Percentiles rank a stretch among this genome's conserved stretches.
phyloP scores from a whole-genome alignment of 1,284 basidiomycete species.

The Tilletia setariae region DNA sequence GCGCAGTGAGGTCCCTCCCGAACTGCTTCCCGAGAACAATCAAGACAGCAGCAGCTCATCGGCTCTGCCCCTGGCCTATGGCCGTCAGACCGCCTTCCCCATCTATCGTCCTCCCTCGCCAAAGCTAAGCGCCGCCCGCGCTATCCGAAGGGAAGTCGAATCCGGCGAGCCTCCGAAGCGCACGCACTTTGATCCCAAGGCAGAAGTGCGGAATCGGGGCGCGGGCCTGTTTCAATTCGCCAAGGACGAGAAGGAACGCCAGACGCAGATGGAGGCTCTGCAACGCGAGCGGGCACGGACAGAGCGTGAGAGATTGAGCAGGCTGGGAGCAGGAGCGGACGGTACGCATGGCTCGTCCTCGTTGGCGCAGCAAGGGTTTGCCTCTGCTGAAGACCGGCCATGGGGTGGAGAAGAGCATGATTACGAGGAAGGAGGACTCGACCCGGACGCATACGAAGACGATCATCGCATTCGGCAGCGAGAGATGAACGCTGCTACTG shows the following conservation, averaged over 20 bases:
- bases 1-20: slow-evolving; percentile 72
- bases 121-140: background rate
- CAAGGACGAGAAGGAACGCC: slow-evolving; percentile 70
- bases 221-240: slow-evolving; percentile 88
- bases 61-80: slow-evolving; percentile 28
- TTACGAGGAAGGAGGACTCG: slow-evolving; percentile 10
- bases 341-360: background rate
- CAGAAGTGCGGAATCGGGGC: slow-evolving; percentile 79
- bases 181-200: slow-evolving; percentile 75
- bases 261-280: slow-evolving; percentile 74
- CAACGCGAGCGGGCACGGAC: slow-evolving; percentile 4
- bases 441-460: background rate
- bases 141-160: background rate
- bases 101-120: slow-evolving; percentile 66
- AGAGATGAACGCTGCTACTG: background rate
- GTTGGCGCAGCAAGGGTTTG: background rate
- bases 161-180: slow-evolving; percentile 55
- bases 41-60: background rate
- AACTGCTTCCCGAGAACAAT: slow-evolving; percentile 57
- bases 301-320: background rate
- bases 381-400: background rate
- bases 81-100: slow-evolving; percentile 65
- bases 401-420: slow-evolving; percentile 4
- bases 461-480: background rate
- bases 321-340: background rate